phyloP scores from a whole-genome alignment of 2,329 filamentous ascomycete species.

The Microcyclospora pomicola region DNA sequence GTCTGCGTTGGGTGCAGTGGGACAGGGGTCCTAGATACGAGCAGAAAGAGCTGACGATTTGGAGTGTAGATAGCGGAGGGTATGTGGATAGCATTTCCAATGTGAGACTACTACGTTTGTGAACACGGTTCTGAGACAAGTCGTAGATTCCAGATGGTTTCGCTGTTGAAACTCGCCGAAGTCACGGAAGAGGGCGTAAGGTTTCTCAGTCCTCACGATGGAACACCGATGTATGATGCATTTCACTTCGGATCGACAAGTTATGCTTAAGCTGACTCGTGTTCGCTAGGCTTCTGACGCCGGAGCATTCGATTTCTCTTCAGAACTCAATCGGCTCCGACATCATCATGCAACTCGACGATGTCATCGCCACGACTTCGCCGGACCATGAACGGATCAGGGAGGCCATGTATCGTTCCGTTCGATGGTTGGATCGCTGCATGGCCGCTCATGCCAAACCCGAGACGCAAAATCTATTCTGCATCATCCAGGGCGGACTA shows the following conservation, averaged over 20 bases:
- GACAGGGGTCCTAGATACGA: neutral
- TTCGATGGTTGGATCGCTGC: slow-evolving; percentile 92
- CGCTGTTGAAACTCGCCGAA: slow-evolving; percentile 78
- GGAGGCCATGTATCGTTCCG: slow-evolving; percentile 86
- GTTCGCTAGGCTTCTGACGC: slow-evolving; percentile 77
- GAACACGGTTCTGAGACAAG: neutral
- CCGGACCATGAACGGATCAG: slow-evolving; percentile 78
- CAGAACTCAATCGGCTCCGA: slow-evolving; percentile 97
- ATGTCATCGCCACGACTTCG: slow-evolving; percentile 91
- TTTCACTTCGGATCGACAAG: neutral
- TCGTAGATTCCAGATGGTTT: slow-evolving; percentile 93
- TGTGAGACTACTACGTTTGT: slow-evolving; percentile 1
- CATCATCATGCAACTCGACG: slow-evolving; percentile 99
- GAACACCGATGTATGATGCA: slow-evolving; percentile 61
- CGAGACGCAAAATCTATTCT: slow-evolving; percentile 81
- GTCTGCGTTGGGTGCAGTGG: neutral
- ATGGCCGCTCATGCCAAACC: slow-evolving; percentile 79
- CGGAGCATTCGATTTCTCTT: slow-evolving; percentile 88
- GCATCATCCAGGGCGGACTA: slow-evolving; percentile 92
- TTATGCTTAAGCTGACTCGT: slow-evolving; percentile 24
- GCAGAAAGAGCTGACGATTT: slow-evolving; percentile 2
- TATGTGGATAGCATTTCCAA: slow-evolving; percentile 3
- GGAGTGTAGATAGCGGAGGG: slow-evolving; percentile 27
- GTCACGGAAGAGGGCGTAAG: slow-evolving; percentile 92
- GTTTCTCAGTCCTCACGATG: slow-evolving; percentile 93